phyloP scores from a whole-genome alignment of 352 stramenopile species.

The Globisporangium ultimum region DNA sequence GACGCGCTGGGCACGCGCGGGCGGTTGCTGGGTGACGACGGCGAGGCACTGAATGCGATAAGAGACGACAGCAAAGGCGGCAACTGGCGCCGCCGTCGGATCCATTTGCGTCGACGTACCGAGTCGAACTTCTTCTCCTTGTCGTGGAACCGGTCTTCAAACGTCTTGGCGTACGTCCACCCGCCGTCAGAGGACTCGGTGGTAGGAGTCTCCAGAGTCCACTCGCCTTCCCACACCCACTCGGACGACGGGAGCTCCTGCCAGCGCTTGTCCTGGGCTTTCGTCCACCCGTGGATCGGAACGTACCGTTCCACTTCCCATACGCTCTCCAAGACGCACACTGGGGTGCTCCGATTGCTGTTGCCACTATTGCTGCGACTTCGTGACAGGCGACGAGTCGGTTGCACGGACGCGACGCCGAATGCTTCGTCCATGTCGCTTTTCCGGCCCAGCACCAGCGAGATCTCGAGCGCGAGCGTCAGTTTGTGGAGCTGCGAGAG shows the following conservation, averaged over 20 bases:
- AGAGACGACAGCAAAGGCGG: conserved; percentile 36
- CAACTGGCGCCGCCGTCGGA: conserved; percentile 52
- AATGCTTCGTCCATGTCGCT: conserved; percentile 48
- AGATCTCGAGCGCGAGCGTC: conserved; percentile 49
- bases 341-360: conserved; percentile 13
- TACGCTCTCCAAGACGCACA: conserved; percentile 61
- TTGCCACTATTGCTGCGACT: conserved; percentile 1
- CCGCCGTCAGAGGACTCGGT: conserved; percentile 15
- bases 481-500: conserved; percentile 53
- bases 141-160: conserved; percentile 67
- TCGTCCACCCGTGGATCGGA: conserved; percentile 68
- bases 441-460: conserved; percentile 33
- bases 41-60: not conserved
- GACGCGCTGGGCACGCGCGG: not conserved
- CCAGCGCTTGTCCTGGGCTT: conserved; percentile 47
- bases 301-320: conserved; percentile 78
- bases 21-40: not conserved
- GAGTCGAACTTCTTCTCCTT: conserved; percentile 77
- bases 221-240: conserved; percentile 80
- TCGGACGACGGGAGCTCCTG: conserved; percentile 71
- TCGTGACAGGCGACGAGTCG: not conserved
- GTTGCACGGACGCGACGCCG: conserved; percentile 17
- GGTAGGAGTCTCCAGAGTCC: conserved; percentile 37
- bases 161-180: conserved; percentile 72
- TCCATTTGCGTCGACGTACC: conserved; percentile 65